phyloP scores from a whole-genome alignment of 139 green algal species.

The Chlamydomonas urium region DNA sequence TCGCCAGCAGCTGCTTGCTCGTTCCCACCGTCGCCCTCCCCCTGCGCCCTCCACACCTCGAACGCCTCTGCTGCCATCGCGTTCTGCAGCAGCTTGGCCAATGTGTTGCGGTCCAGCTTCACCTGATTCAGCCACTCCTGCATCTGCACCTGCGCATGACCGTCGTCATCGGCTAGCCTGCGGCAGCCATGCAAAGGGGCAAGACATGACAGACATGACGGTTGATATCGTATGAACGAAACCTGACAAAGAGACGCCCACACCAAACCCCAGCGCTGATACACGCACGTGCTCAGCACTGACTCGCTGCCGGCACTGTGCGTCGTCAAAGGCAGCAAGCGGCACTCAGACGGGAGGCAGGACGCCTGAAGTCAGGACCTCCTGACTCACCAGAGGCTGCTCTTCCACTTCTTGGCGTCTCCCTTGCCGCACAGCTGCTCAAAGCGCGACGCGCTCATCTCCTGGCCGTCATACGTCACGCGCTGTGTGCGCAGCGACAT shows the following conservation, averaged over 20 bases:
- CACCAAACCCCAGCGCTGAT: no score
- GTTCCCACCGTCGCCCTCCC: not conserved
- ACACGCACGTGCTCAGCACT: no score
- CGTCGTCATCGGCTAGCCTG: conserved; percentile 5
- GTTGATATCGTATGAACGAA: no score
- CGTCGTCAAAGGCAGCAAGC: no score
- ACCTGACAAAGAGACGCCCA: no score
- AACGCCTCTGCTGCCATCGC: conserved; percentile 26
- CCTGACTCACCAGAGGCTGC: conserved; percentile 58
- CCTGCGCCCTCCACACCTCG: conserved; percentile 15
- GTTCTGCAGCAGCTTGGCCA: conserved; percentile 44
- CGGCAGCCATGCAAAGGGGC: no score
- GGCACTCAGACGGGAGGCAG: no score
- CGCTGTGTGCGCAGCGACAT: conserved; percentile 63
- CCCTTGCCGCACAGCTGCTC: conserved; percentile 71
- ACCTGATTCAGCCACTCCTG: conserved; percentile 58
- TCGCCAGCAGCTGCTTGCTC: not conserved
- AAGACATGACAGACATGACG: no score
- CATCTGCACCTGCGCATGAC: conserved; percentile 34
- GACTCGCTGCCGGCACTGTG: no score
- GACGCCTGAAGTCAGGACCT: no score
- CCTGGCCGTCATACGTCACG: conserved; percentile 42
- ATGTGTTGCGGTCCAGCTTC: conserved; percentile 50
- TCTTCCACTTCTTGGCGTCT: conserved; percentile 89
- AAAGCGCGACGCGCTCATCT: conserved; percentile 65